Conservation (phyloP, 2,329 filamentous ascomycete genomes). For the Aspergillus brunneoviolaceus region DNA sequence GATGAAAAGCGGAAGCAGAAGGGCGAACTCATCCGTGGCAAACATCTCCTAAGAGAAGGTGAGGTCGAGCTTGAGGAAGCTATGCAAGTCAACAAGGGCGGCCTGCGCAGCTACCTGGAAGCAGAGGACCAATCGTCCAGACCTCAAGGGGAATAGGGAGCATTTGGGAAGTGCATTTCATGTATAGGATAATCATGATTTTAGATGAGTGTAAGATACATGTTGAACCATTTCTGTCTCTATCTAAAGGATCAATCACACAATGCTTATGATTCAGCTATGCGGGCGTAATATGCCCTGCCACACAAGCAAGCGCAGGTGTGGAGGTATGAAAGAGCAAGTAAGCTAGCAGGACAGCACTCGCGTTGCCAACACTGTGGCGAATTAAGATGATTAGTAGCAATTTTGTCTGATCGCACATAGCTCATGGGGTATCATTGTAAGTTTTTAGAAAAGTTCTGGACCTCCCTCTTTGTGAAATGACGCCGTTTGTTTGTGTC, state of each 20-base stretch:
- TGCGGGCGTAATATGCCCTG: not conserved
- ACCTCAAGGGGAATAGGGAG: not conserved
- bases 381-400: constrained; percentile 17
- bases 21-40: constrained; percentile 42
- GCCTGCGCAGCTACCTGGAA: constrained; percentile 43
- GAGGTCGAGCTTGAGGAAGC: constrained; percentile 47
- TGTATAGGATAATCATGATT: constrained; percentile 3
- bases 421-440: constrained; percentile 37
- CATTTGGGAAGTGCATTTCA: constrained; percentile 6
- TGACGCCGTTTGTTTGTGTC: constrained; percentile 21
- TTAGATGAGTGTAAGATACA: constrained; percentile 11
- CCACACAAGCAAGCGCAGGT: not conserved
- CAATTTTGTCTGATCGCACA: constrained; percentile 19
- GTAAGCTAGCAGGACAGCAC: not conserved
- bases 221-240: constrained; percentile 6
- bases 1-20: constrained; percentile 44
- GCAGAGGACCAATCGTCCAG: constrained; percentile 19
- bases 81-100: constrained; percentile 44
- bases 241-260: not conserved
- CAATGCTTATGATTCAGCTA: not conserved
- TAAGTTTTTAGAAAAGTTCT: constrained; percentile 28
- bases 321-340: not conserved
- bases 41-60: constrained; percentile 43
- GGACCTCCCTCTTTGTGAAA: constrained; percentile 25
- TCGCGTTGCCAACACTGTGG: constrained; percentile 7